A percentile compares a stretch with the other conserved stretches of the same genome.
Evolutionary conservation across 1,139 yeast species (phyloP).

Genomic region (Yamadazyma taylorii): DNA sequence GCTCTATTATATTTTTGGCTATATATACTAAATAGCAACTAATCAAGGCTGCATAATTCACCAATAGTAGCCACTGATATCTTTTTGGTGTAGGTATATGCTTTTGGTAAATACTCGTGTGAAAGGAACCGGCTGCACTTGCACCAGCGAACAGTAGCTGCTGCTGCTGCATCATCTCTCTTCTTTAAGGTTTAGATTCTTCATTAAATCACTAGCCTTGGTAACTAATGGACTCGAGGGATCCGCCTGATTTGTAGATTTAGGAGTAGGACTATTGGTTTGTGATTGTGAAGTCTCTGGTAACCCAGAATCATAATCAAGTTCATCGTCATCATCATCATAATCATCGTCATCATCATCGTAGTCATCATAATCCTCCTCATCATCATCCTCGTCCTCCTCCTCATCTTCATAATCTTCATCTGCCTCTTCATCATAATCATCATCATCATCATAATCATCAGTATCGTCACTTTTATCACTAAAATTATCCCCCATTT

Average conservation of each 20-base stretch:
- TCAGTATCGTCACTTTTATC: conserved; percentile 17
- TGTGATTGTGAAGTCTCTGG: conserved; percentile 5
- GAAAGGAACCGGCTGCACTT: no score
- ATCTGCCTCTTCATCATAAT: conserved; percentile 29
- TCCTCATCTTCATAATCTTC: conserved; percentile 30
- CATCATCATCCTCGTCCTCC: conserved; percentile 27
- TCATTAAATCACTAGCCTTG: conserved; percentile 7
- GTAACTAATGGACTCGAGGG: not conserved
- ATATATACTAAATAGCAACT: no score
- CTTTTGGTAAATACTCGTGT: no score
- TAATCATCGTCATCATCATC: conserved; percentile 25
- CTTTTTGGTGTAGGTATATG: no score
- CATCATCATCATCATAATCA: conserved; percentile 23
- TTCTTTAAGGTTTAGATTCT: conserved; percentile 1
- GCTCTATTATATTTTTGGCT: no score
- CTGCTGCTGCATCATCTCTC: no score
- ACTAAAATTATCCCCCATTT: conserved; percentile 19
- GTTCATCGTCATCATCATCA: conserved; percentile 24
- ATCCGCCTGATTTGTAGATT: no score
- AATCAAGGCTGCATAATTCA: no score
- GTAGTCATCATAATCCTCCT: conserved; percentile 25
- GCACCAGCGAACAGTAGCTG: no score
- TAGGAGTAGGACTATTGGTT: no score
- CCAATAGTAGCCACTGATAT: no score
- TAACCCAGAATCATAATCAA: conserved; percentile 16